Conservation (phyloP, 83 land plant species). For the Isoetes engelmannii region DNA sequence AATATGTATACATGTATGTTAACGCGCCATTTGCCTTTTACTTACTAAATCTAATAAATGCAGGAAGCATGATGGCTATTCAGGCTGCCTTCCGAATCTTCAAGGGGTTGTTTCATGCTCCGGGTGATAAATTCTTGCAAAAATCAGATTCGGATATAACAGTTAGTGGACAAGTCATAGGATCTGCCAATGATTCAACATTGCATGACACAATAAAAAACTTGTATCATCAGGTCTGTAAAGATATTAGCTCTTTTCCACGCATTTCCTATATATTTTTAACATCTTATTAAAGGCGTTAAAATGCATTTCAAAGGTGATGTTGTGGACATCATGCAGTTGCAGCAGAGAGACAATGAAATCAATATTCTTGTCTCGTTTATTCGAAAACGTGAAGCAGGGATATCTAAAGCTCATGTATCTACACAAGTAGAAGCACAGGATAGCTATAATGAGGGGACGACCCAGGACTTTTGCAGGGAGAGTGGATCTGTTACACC, state of each 20-base stretch:
- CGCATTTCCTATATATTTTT: neutral
- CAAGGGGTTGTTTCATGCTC: constrained; percentile 16
- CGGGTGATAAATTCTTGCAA: neutral
- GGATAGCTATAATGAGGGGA: neutral
- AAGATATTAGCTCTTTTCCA: neutral
- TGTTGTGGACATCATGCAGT: constrained; percentile 10
- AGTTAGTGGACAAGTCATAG: neutral
- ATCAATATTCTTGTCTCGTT: constrained; percentile 35
- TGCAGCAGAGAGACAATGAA: constrained; percentile 36
- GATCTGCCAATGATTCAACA: neutral
- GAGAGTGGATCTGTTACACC: too few species aligned
- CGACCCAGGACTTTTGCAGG: too few species aligned
- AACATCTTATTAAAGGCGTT: neutral
- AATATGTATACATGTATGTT: too few species aligned
- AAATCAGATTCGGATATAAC: neutral
- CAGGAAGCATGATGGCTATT: constrained; percentile 23
- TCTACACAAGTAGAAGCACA: constrained; percentile 4
- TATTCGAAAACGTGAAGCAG: constrained; percentile 28
- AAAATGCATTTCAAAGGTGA: neutral
- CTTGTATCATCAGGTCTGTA: constrained; percentile 18
- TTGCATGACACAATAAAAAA: constrained; percentile 17
- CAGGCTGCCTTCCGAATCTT: constrained; percentile 30
- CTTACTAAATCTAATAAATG: neutral
- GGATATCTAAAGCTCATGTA: neutral
- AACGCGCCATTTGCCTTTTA: neutral